Evolutionary conservation across 2,329 filamentous ascomycete genomes (phyloP).

Genomic region (Ophiostoma ips): DNA sequence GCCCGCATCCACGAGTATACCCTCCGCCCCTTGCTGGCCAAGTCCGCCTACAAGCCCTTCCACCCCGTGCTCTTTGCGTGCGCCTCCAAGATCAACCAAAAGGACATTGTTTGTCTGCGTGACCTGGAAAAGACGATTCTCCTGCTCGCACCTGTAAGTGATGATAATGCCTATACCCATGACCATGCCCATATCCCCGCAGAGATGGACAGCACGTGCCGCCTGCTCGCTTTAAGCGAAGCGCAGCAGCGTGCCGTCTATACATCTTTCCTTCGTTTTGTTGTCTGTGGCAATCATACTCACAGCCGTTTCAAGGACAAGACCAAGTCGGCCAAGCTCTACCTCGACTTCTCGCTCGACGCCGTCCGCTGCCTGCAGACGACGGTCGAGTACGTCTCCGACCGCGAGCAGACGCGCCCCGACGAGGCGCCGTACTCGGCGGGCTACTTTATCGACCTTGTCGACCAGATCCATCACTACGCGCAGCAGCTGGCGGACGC

Average conservation of each 20-base stretch:
- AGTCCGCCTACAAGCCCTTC: slow-evolving; percentile 63
- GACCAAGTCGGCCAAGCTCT: slow-evolving; percentile 55
- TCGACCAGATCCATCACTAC: slow-evolving; percentile 86
- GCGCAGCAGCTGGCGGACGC: slow-evolving; percentile 68
- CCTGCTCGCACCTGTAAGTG: slow-evolving; percentile 86
- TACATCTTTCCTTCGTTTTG: slow-evolving; percentile 23
- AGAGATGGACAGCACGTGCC: not conserved
- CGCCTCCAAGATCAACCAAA: slow-evolving; percentile 64
- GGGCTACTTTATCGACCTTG: slow-evolving; percentile 92
- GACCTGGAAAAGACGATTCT: slow-evolving; percentile 90
- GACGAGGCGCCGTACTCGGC: slow-evolving; percentile 84
- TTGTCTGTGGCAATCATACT: slow-evolving; percentile 40
- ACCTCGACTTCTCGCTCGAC: slow-evolving; percentile 79
- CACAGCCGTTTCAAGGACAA: slow-evolving; percentile 55
- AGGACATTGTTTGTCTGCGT: slow-evolving; percentile 78
- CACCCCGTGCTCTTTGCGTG: slow-evolving; percentile 66
- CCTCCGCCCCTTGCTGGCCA: slow-evolving; percentile 62
- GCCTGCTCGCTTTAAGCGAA: slow-evolving; percentile 1
- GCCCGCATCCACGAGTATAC: slow-evolving; percentile 70
- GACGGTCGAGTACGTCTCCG: slow-evolving; percentile 72
- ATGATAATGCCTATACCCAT: not conserved
- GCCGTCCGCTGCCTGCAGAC: slow-evolving; percentile 84
- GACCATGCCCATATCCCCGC: too few species aligned
- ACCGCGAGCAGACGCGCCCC: slow-evolving; percentile 73
- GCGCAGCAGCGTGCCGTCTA: slow-evolving; percentile 6